These are phyloP conservation scores for Elongisporangium anandrum DNA, from an alignment of 352 stramenopile genomes.

Conservation along the genomic window DNA sequence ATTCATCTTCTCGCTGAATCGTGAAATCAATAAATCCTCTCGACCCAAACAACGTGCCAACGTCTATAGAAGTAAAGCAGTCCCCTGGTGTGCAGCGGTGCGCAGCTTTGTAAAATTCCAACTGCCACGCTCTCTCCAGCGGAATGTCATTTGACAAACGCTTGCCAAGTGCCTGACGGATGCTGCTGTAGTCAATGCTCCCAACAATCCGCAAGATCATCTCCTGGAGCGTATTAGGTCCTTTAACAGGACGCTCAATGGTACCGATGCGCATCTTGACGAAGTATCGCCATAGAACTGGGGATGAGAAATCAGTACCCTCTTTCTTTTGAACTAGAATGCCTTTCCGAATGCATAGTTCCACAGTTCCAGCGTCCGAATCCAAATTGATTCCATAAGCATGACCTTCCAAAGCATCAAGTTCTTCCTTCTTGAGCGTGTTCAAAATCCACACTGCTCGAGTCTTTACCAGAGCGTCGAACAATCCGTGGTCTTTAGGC, in stretches of 20 bases:
- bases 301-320: constrained; percentile 5
- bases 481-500: neutral
- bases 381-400: constrained; percentile 8
- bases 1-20: too few species aligned
- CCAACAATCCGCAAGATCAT: constrained; percentile 7
- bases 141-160: constrained; percentile 6
- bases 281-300: constrained; percentile 8
- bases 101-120: too few species aligned
- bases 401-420: constrained; percentile 5
- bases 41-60: too few species aligned
- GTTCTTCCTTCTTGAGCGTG: constrained; percentile 4
- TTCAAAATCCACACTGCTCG: constrained; percentile 10
- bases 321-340: constrained; percentile 3
- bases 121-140: too few species aligned
- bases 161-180: constrained; percentile 5
- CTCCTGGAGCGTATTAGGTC: constrained; percentile 5
- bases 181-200: constrained; percentile 9
- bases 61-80: too few species aligned
- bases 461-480: constrained; percentile 8
- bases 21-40: too few species aligned
- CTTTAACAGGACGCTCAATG: constrained; percentile 6
- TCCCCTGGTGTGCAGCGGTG: too few species aligned
- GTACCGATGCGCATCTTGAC: constrained; percentile 8
- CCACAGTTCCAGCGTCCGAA: constrained; percentile 1
- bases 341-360: constrained; percentile 9